Percentiles rank a stretch among this genome's conserved stretches.
Evolutionary conservation across 345 rosid species (phyloP).

Genomic region (Citrus trifoliata): DNA sequence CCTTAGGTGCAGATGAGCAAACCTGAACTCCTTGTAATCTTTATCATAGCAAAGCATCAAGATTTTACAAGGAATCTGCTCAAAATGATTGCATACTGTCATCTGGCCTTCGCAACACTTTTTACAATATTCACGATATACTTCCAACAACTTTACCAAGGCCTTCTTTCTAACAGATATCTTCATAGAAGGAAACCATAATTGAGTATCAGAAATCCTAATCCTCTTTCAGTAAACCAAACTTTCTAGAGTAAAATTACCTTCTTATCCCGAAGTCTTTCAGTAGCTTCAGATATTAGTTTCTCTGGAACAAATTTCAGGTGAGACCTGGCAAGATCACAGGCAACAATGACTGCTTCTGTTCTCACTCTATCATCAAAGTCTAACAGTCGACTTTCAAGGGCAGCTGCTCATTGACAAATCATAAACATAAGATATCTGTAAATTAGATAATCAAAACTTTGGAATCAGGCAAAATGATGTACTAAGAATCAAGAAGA

Average conservation of each 20-base stretch:
- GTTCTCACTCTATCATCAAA: conserved; percentile 82
- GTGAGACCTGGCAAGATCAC: conserved; percentile 70
- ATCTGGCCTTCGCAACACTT: conserved; percentile 66
- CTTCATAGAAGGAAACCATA: conserved; percentile 38
- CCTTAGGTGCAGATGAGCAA: conserved; percentile 19
- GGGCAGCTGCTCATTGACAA: conserved; percentile 52
- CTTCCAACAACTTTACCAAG: conserved; percentile 69
- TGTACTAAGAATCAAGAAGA: conserved; percentile 8
- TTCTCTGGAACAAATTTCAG: conserved; percentile 45
- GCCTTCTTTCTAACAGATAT: conserved; percentile 83
- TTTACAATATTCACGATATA: conserved; percentile 76
- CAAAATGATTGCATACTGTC: conserved; percentile 55
- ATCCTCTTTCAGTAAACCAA: conserved; percentile 1
- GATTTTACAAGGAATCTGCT: conserved; percentile 82
- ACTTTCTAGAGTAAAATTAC: conserved; percentile 26
- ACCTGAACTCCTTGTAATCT: conserved; percentile 80
- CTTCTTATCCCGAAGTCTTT: conserved; percentile 97
- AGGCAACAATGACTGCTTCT: conserved; percentile 66
- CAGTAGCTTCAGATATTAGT: conserved; percentile 58
- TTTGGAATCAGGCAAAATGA: conserved; percentile 18
- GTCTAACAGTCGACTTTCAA: conserved; percentile 79
- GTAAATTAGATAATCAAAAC: conserved; percentile 10
- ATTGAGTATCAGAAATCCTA: conserved; percentile 13
- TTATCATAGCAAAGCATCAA: conserved; percentile 76
- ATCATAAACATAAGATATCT: conserved; percentile 16